Conservation (phyloP, 345 rosid genomes). For the Bruguiera sexangula region DNA sequence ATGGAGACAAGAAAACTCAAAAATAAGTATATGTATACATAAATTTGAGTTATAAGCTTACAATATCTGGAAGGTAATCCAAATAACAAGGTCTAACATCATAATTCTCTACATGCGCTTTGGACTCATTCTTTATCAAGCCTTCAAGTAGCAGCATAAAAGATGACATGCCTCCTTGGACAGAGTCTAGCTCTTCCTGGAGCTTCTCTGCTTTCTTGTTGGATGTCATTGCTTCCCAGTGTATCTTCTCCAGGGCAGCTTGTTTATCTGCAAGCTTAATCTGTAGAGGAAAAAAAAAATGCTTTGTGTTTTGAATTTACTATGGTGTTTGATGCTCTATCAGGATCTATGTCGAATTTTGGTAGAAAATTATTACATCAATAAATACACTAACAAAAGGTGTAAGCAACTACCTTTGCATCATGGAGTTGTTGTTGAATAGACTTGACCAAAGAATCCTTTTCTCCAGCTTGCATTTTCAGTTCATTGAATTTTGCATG, state of each 20-base stretch:
- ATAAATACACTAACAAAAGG: neutral
- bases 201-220: slow-evolving; percentile 63
- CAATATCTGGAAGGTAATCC: slow-evolving; percentile 54
- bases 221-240: slow-evolving; percentile 88
- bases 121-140: slow-evolving; percentile 43
- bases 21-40: neutral
- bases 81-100: slow-evolving; percentile 50
- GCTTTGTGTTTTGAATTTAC: no score
- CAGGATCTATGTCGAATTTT: neutral
- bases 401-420: slow-evolving; percentile 55
- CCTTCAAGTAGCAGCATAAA: slow-evolving; percentile 57
- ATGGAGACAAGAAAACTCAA: neutral
- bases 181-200: slow-evolving; percentile 58
- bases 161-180: slow-evolving; percentile 64
- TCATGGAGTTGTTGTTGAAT: slow-evolving; percentile 77
- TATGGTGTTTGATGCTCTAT: neutral
- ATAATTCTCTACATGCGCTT: slow-evolving; percentile 42
- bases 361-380: neutral
- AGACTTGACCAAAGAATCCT: slow-evolving; percentile 64
- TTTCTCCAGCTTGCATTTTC: slow-evolving; percentile 53
- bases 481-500: slow-evolving; percentile 55
- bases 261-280: slow-evolving; percentile 96
- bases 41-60: slow-evolving; percentile 33
- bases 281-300: slow-evolving; percentile 28
- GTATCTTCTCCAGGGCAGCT: slow-evolving; percentile 85